Base-by-base conservation (phyloP, 2,329 filamentous ascomycete genomes). In the Penicillium palitans region DNA sequence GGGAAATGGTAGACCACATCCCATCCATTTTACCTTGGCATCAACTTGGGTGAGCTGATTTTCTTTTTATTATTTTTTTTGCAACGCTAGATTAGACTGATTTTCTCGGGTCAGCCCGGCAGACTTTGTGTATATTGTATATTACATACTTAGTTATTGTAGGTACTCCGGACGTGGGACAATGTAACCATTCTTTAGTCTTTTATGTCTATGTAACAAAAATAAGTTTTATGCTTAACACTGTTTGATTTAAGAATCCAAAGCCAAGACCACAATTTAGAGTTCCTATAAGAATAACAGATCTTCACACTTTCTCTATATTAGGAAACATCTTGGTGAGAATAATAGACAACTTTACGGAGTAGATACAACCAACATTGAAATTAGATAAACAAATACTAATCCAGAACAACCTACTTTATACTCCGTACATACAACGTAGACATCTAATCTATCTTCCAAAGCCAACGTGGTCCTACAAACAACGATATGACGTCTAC, bases 1-100 rank as follows among this genome's bases (percentile, higher is more conserved):
- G 3, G 39, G 10, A 55, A 50, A 45, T 46, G 40, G 35, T 45
- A 25, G 37, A 51, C 25, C 40, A 53, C 47, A 56, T 56, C 21
- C n/a, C 8, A 6, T 15, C 12, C 10, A 37, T 24, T 37, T 42
- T 15, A 6, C 17, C n/a, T 13, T 13, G 17, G 17, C 45, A 15
- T 27, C 27, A 37, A 21, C 31, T 17, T 24, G 10, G 10, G 40
- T 27, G 51, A 29, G 41, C 31, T 51, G 46, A 29, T 51, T 39
- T 50, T 29, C 10, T 29, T 10, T 10, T 12, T 33, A 6, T 33
- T 4, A 24, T 29, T 10, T 12, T 33, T 13, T 33, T 4, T 29
- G 31, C 41, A 29, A 47, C 25, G 24, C 31, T 47, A 33, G 10
- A 39, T 53, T 29, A 12, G 21, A 17, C 29, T n/a, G 19, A 3